phyloP scores from a whole-genome alignment of 768 basidiomycete genomes.

The Clitopilus passeckerianus region DNA sequence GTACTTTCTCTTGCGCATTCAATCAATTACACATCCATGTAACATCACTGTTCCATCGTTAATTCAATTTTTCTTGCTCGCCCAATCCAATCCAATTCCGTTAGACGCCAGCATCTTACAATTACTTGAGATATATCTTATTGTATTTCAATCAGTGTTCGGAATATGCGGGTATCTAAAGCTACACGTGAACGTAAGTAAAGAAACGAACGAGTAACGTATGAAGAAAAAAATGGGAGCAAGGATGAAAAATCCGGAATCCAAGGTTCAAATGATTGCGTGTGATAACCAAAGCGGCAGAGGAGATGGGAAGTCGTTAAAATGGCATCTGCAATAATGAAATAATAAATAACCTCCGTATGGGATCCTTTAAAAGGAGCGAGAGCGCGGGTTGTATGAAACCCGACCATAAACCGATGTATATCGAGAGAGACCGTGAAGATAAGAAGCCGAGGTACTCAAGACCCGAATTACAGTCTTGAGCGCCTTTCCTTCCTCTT shows the following conservation, averaged over 20 bases:
- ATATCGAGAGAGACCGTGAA: not conserved
- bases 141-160: not conserved
- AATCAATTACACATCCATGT: too few relatives aligned
- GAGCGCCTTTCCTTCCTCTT: not conserved
- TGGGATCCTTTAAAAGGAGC: not conserved
- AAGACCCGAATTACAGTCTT: not conserved
- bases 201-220: not conserved
- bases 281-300: not conserved
- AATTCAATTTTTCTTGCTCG: too few relatives aligned
- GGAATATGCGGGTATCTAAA: not conserved
- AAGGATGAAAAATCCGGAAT: not conserved
- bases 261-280: not conserved
- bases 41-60: too few relatives aligned
- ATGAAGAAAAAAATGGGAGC: not conserved
- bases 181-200: not conserved
- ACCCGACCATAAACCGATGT: not conserved
- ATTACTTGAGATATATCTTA: not conserved
- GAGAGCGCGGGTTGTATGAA: not conserved
- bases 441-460: not conserved
- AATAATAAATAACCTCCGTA: not conserved
- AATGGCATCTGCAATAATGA: not conserved
- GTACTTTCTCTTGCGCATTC: too few relatives aligned
- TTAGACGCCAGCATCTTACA: too few relatives aligned
- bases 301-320: not conserved
- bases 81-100: too few relatives aligned